Percentiles rank a stretch among this genome's conserved stretches.
Conservation (phyloP, 768 basidiomycete genomes). For the Rhodotorula babjevae region DNA sequence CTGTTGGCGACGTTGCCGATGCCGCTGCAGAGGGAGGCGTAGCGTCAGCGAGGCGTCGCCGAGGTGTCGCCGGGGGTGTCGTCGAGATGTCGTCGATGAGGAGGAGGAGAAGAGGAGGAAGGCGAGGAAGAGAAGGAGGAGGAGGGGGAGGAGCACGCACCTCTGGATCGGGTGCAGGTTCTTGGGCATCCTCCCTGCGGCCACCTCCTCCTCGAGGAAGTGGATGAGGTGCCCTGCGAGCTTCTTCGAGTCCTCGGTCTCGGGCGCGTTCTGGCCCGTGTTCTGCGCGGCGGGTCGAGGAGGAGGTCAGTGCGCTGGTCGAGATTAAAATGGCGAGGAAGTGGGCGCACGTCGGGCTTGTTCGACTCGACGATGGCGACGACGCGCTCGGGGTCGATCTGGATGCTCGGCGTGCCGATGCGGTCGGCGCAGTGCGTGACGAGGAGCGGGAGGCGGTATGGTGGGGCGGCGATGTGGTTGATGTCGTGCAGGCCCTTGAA, state of each 20-base stretch:
- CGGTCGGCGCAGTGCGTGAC: conserved; percentile 39
- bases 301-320: no score
- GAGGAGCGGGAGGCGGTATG: conserved; percentile 44
- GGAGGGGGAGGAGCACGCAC: background rate
- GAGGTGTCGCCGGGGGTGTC: no score
- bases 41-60: background rate
- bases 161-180: conserved; percentile 43
- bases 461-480: background rate
- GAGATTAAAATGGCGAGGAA: no score
- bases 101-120: background rate
- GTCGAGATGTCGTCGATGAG: no score
- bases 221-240: conserved; percentile 43
- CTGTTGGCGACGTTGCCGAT: conserved; percentile 45
- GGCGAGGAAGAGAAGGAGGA: no score
- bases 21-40: conserved; percentile 14
- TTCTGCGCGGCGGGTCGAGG: conserved; percentile 1
- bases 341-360: conserved; percentile 34
- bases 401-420: conserved; percentile 41
- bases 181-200: conserved; percentile 41
- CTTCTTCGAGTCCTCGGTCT: conserved; percentile 31
- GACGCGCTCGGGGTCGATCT: conserved; percentile 43
- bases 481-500: conserved; percentile 45
- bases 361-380: conserved; percentile 43
- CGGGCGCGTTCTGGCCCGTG: conserved; percentile 41
- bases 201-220: conserved; percentile 43